A percentile compares a stretch with the other conserved stretches of the same genome.
phyloP scores from a whole-genome alignment of 305 asterid genomes.

The Petunia hybrid region DNA sequence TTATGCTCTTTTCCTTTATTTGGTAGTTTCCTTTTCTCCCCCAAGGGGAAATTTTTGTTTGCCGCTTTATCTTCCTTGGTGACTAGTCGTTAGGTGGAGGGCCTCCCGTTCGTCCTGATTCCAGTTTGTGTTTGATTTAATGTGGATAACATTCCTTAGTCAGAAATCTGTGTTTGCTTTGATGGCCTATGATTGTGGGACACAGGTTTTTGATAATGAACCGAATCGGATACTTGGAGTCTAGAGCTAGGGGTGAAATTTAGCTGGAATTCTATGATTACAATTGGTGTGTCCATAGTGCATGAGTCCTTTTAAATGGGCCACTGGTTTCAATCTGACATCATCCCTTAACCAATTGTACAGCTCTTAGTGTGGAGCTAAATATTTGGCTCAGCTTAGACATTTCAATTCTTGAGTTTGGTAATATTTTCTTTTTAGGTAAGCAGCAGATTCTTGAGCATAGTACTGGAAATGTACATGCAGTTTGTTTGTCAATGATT shows the following conservation, averaged over 20 bases:
- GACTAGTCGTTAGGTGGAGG: constrained; percentile 7
- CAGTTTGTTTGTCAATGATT: not conserved
- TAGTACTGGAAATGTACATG: not conserved
- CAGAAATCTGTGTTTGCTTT: not conserved
- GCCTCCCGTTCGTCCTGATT: not conserved
- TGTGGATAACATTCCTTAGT: not conserved
- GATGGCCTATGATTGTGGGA: not conserved
- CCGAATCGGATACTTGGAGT: not conserved
- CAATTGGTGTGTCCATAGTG: not conserved
- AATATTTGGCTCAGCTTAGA: not conserved
- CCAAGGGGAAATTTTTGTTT: not conserved
- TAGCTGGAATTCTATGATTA: not conserved
- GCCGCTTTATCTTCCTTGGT: not conserved
- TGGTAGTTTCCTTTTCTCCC: not conserved
- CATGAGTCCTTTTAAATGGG: no score
- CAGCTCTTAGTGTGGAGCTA: not conserved
- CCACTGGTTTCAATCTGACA: not conserved
- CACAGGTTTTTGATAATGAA: not conserved
- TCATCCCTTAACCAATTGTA: constrained; percentile 3
- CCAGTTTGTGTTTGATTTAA: not conserved
- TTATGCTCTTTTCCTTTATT: not conserved
- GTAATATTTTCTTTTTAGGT: no score
- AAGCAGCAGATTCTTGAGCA: not conserved
- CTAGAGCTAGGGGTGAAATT: not conserved
- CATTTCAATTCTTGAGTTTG: no score